Conservation (phyloP, 1,284 basidiomycete species). For the Tilletia caries region DNA sequence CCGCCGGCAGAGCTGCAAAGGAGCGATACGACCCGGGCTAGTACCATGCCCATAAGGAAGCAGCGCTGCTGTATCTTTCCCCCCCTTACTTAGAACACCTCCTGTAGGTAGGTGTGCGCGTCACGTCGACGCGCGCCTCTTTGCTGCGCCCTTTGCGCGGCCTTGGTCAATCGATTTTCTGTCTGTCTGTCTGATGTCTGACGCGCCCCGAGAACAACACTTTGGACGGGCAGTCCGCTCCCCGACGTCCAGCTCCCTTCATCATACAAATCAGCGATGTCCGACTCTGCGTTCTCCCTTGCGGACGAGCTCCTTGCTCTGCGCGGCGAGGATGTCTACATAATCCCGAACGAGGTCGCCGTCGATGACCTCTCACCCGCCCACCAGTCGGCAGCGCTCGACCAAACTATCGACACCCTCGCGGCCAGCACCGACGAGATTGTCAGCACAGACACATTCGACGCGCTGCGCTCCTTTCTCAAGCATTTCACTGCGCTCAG, state of each 20-base stretch:
- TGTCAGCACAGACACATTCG: conserved; percentile 28
- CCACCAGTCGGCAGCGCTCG: conserved; percentile 34
- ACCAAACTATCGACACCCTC: conserved; percentile 38
- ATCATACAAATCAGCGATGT: background rate
- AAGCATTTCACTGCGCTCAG: conserved; percentile 38
- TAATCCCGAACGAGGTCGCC: conserved; percentile 39
- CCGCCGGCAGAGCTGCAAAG: no score
- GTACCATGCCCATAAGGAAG: no score
- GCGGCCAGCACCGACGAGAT: conserved; percentile 34
- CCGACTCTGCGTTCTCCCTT: conserved; percentile 30
- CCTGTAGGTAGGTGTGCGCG: no score
- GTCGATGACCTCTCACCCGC: conserved; percentile 31
- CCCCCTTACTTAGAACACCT: no score
- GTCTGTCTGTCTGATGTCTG: no score
- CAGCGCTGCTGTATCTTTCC: no score
- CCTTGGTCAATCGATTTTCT: no score
- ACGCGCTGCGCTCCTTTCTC: conserved; percentile 42
- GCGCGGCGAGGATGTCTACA: conserved; percentile 38
- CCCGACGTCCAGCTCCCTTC: background rate
- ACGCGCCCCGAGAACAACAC: conserved; percentile 10
- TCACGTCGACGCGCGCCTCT: background rate
- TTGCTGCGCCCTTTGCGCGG: no score
- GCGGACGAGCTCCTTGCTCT: conserved; percentile 42
- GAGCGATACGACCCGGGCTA: no score
- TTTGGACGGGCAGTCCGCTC: background rate